Percentiles rank a stretch among this genome's conserved stretches.
These are phyloP conservation scores for Saturnispora diversa DNA, from an alignment of 805 yeast species.

Conservation along the genomic window DNA sequence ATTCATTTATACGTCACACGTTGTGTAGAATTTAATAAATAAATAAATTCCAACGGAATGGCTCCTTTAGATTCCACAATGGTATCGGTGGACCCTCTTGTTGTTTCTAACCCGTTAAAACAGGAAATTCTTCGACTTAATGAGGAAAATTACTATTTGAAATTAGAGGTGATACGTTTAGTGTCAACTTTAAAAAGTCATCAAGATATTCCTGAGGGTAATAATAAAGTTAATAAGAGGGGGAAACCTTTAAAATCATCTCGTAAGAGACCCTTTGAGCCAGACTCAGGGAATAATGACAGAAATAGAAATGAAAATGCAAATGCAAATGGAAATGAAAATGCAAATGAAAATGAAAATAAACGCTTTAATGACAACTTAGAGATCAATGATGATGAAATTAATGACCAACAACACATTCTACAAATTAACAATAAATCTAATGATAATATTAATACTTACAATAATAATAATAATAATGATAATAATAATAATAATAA, in stretches of 20 bases:
- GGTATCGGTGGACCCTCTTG: constrained; percentile 19
- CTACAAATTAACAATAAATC: constrained; percentile 1
- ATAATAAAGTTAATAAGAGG: neutral
- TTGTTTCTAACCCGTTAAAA: constrained; percentile 30
- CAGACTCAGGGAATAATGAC: constrained; percentile 8
- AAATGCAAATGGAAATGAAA: too few species aligned
- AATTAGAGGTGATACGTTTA: constrained; percentile 36
- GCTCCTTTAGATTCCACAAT: constrained; percentile 5
- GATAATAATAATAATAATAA: constrained; percentile 28
- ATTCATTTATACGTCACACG: too few species aligned
- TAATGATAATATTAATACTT: neutral
- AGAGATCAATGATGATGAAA: constrained; percentile 9
- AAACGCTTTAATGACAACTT: too few species aligned
- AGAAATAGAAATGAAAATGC: neutral
- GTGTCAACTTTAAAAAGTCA: constrained; percentile 37
- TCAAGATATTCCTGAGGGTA: neutral
- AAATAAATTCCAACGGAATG: too few species aligned
- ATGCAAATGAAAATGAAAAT: too few species aligned
- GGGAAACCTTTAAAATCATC: too few species aligned
- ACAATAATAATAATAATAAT: constrained; percentile 12
- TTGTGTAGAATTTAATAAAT: too few species aligned
- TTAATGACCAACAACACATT: too few species aligned
- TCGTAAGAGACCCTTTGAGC: neutral
- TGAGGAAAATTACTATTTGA: constrained; percentile 38
- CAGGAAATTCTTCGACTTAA: constrained; percentile 35